A percentile compares a stretch with the other conserved stretches of the same genome.
Evolutionary conservation across 2,329 filamentous ascomycete genomes (phyloP).

Genomic region (Ascochyta clinopodiicola): DNA sequence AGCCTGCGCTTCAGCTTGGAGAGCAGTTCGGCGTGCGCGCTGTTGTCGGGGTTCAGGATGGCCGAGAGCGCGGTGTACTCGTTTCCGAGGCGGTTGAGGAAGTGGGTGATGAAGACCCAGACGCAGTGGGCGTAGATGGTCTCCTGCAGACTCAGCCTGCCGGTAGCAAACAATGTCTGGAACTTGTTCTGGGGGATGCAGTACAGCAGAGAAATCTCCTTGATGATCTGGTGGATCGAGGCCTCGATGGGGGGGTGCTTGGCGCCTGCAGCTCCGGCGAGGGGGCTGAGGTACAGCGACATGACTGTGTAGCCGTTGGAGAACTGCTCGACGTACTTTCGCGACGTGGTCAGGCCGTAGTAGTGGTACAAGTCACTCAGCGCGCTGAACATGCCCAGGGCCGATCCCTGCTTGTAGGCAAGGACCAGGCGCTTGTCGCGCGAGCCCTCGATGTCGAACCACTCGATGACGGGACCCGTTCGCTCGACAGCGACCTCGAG

Average conservation of each 20-base stretch:
- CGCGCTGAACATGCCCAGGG: slow-evolving; percentile 91
- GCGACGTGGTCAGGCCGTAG: slow-evolving; percentile 93
- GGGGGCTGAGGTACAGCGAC: slow-evolving; percentile 87
- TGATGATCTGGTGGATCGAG: slow-evolving; percentile 98
- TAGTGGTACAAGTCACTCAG: slow-evolving; percentile 97
- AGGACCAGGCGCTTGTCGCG: slow-evolving; percentile 93
- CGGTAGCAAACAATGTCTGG: slow-evolving; percentile 84
- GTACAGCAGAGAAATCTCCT: slow-evolving; percentile 96
- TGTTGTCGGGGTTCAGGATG: slow-evolving; percentile 81
- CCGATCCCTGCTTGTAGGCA: slow-evolving; percentile 92
- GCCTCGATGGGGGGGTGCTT: slow-evolving; percentile 83
- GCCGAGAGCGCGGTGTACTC: slow-evolving; percentile 89
- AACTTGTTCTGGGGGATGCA: slow-evolving; percentile 98
- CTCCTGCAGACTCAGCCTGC: slow-evolving; percentile 90
- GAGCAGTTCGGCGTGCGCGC: slow-evolving; percentile 82
- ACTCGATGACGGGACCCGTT: slow-evolving; percentile 94
- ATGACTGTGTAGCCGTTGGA: slow-evolving; percentile 98
- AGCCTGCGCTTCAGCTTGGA: slow-evolving; percentile 95
- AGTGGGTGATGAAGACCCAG: slow-evolving; percentile 97
- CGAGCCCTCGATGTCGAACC: slow-evolving; percentile 91
- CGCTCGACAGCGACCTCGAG: slow-evolving; percentile 83
- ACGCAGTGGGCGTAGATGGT: slow-evolving; percentile 97
- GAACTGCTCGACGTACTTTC: slow-evolving; percentile 98
- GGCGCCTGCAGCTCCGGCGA: slow-evolving; percentile 53
- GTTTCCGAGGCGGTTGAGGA: slow-evolving; percentile 90